Conservation (phyloP, 148 eudicot species). For the Dysphania ambrosioides region DNA sequence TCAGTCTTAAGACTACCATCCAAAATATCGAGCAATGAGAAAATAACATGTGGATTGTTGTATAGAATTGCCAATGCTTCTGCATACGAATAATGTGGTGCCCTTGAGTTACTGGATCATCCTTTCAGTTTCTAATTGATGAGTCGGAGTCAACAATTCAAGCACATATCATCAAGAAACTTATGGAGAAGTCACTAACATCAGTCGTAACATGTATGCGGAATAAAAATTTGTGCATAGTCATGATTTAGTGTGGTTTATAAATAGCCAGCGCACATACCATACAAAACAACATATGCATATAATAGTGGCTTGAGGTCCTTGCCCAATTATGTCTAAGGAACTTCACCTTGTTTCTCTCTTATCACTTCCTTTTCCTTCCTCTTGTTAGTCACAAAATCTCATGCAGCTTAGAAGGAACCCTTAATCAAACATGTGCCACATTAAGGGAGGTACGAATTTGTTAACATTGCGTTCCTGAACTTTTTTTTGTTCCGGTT, state of each 20-base stretch:
- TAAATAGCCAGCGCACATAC: background rate
- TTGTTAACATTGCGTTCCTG: conserved; percentile 36
- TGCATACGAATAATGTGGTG: no score
- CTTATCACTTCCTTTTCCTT: background rate
- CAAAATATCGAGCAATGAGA: background rate
- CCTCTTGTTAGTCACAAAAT: conserved; percentile 4
- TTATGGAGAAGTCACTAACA: no score
- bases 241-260: background rate
- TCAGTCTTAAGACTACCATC: background rate
- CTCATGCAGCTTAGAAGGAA: conserved; percentile 30
- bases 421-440: conserved; percentile 30
- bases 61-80: no score
- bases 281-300: no score
- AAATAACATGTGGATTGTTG: background rate
- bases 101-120: no score
- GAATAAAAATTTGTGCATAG: background rate
- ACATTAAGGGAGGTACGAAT: conserved; percentile 31
- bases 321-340: conserved; percentile 5
- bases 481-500: conserved; percentile 26
- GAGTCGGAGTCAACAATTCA: background rate
- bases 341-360: background rate
- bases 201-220: no score
- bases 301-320: background rate
- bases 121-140: background rate
- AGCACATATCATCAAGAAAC: background rate